Evolutionary conservation across 495 filamentous ascomycete genomes (phyloP).

Genomic region (Lepraria neglecta): DNA sequence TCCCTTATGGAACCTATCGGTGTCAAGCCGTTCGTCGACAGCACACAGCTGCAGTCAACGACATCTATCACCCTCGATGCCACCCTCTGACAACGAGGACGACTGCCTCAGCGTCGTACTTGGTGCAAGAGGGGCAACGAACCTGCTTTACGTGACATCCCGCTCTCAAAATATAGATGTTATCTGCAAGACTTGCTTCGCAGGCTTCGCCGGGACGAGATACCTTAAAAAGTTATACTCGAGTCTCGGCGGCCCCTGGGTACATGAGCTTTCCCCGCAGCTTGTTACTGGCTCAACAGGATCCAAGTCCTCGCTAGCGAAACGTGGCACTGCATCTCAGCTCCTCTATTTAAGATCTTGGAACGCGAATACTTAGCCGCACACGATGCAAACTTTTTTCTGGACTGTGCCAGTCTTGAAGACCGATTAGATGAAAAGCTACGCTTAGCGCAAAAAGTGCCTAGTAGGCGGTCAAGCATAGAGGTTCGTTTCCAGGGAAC

Average conservation of each 20-base stretch:
- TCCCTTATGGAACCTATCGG: constrained; percentile 29
- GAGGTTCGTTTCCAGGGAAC: not conserved
- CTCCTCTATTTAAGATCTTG: constrained; percentile 5
- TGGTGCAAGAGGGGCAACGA: not conserved
- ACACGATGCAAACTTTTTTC: not conserved
- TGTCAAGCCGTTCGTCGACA: constrained; percentile 26
- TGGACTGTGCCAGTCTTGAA: constrained; percentile 7
- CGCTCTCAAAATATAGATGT: constrained; percentile 10
- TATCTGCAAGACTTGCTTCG: not conserved
- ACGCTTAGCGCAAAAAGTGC: constrained; percentile 6
- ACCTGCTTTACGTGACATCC: constrained; percentile 13
- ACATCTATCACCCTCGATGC: constrained; percentile 8
- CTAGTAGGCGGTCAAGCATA: constrained; percentile 9
- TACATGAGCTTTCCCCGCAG: constrained; percentile 2
- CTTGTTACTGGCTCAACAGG: constrained; percentile 4
- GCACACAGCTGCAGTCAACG: constrained; percentile 22
- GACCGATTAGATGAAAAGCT: constrained; percentile 5
- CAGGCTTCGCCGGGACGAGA: constrained; percentile 3
- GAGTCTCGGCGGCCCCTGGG: not conserved
- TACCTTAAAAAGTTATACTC: not conserved
- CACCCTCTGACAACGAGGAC: constrained; percentile 7
- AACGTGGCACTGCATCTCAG: constrained; percentile 12
- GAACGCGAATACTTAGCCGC: constrained; percentile 3
- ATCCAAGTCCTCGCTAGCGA: not conserved
- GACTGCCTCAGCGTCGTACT: constrained; percentile 10